Conservation (phyloP, 805 yeast genomes). For the Blastobotrys parvus region DNA sequence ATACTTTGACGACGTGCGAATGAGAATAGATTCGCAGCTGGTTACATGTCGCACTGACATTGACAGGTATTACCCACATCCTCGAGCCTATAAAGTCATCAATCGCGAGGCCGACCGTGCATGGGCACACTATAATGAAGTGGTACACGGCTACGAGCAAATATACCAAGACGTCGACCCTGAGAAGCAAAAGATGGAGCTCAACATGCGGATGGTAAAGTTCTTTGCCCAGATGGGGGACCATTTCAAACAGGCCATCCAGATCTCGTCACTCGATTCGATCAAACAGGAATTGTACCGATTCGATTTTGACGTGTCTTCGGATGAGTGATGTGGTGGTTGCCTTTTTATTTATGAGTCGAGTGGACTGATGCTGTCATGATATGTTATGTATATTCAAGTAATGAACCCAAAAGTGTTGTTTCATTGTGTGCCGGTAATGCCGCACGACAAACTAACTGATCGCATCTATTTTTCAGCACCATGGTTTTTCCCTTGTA, state of each 20-base stretch:
- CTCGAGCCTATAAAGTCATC: not conserved
- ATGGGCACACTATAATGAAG: not conserved
- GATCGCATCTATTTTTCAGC: too few species aligned
- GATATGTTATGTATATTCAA: too few species aligned
- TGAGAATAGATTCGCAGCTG: not conserved
- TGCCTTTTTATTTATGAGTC: too few species aligned
- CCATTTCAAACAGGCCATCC: not conserved
- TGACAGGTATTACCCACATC: not conserved
- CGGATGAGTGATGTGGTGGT: too few species aligned
- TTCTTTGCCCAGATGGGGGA: not conserved
- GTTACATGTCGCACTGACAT: not conserved
- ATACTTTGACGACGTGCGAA: not conserved
- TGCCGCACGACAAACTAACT: too few species aligned
- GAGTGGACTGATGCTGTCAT: too few species aligned
- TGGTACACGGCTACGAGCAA: not conserved
- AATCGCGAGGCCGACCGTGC: not conserved
- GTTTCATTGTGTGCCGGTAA: too few species aligned
- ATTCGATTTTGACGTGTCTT: too few species aligned
- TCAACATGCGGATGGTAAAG: not conserved
- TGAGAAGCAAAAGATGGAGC: not conserved
- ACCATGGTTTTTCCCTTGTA: too few species aligned
- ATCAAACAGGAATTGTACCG: not conserved
- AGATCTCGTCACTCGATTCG: not conserved
- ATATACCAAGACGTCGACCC: not conserved
- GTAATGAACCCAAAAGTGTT: too few species aligned